Evolutionary conservation across 257 asterid genomes (phyloP), one percentile per base, ranked within the genome.

Genomic region (Capsicum baccatum): DNA sequence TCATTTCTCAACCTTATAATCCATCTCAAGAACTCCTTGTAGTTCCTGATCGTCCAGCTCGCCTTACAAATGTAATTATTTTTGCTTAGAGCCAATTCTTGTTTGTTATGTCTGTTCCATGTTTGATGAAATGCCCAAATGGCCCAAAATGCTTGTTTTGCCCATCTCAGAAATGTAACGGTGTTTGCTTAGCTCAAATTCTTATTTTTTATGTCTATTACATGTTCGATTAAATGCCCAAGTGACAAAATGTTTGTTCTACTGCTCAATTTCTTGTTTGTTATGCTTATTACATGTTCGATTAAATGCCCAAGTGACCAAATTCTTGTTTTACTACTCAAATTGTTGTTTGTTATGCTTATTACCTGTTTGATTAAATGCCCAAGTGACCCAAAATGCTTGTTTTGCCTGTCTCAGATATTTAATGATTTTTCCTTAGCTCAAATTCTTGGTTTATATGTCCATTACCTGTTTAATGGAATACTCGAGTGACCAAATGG

Each of bases 41-140:
- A 26, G 33, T 92, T 8, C 97, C 98, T 9, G 95, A 92, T 87
- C 94, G 99, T 58, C 99, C 98, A 21, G 91, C 97, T n/a, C 93
- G 99, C 55, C 92, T 85, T 9, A 64, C 55, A 69, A 69, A 69
- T 69, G 79, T 69, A 68, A 42, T 69, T 4, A 17, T 69, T 69
- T 39, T 0, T 42, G 9, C 8, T 69, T 69, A 0, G 79, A 9
- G 42, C 55, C 42, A 69, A 69, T 17, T 42, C 15, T 16, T 42
- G 26, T 67, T 14, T 67, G 19, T 6, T 67, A 35, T 69, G 55
- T 9, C 21, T 26, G 33, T 26, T 26, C 1, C 33, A 26, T 26
- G 33, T 26, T 26, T 26, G 55, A 16, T 42, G 85, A 91, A 89
- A 85, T 90, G 93, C 84, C 87, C 74, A 87, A 85, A 3, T 44